These are phyloP conservation scores for Coprinellus micaceus DNA, from an alignment of 768 basidiomycete genomes.

Conservation along the genomic window DNA sequence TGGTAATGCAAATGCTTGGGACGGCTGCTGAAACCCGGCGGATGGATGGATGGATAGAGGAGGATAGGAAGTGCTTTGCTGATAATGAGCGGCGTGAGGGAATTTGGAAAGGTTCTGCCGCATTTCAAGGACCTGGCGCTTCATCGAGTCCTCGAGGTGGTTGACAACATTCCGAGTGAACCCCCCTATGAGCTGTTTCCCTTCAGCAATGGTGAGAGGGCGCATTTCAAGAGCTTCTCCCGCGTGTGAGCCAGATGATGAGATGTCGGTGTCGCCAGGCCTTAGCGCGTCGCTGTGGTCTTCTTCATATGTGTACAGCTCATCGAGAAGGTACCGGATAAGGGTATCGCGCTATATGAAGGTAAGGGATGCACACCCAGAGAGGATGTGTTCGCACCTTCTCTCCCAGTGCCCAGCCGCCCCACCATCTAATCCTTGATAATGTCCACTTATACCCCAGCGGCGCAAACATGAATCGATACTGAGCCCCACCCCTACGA, in stretches of 20 bases:
- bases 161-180: not conserved
- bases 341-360: constrained; percentile 17
- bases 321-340: constrained; percentile 26
- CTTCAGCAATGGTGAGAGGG: not conserved
- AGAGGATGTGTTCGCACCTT: not conserved
- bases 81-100: not conserved
- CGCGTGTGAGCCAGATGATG: not conserved
- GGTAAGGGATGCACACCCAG: not conserved
- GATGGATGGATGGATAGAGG: too few relatives aligned
- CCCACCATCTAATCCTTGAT: constrained; percentile 28
- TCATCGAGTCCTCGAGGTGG: not conserved
- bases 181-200: not conserved
- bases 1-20: too few relatives aligned
- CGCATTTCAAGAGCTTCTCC: not conserved
- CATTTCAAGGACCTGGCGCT: too few relatives aligned
- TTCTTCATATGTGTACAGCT: constrained; percentile 22
- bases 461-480: constrained; percentile 30
- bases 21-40: too few relatives aligned
- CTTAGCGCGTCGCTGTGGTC: constrained; percentile 19
- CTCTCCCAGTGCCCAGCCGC: constrained; percentile 26
- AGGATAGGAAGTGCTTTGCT: not conserved
- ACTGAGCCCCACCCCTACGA: constrained; percentile 29
- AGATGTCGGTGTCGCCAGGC: not conserved
- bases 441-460: constrained; percentile 25
- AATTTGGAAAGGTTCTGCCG: not conserved